These are phyloP conservation scores for Chenopodium quinoa DNA, from an alignment of 148 eudicot species.

Conservation along the genomic window DNA sequence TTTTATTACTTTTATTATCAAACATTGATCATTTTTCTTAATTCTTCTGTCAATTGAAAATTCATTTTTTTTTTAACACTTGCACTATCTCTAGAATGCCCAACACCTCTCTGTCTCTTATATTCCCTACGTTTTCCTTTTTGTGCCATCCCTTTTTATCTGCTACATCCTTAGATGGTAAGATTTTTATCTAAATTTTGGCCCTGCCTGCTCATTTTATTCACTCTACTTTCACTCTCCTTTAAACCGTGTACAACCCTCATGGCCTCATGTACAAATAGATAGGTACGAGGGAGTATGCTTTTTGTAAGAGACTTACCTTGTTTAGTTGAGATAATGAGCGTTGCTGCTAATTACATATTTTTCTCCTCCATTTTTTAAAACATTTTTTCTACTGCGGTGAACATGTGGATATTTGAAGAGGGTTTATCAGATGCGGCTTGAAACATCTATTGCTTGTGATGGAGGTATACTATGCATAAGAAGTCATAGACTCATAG, in stretches of 20 bases:
- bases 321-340: background rate
- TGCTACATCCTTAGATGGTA: background rate
- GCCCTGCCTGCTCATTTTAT: background rate
- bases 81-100: background rate
- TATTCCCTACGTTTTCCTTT: background rate
- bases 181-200: background rate
- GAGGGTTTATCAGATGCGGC: background rate
- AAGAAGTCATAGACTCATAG: no score
- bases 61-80: background rate
- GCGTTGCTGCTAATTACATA: background rate
- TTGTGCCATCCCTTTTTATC: background rate
- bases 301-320: background rate
- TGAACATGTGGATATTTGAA: no score
- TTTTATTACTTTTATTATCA: background rate
- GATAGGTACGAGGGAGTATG: background rate
- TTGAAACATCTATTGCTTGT: conserved; percentile 2
- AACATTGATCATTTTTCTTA: background rate
- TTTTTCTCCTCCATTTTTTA: background rate
- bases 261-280: no score
- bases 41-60: background rate
- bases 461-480: background rate
- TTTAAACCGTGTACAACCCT: no score
- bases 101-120: background rate
- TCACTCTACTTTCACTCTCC: no score
- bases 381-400: background rate